phyloP scores from a whole-genome alignment of 805 yeast genomes.

The Tetrapisispora nanseiensis region DNA sequence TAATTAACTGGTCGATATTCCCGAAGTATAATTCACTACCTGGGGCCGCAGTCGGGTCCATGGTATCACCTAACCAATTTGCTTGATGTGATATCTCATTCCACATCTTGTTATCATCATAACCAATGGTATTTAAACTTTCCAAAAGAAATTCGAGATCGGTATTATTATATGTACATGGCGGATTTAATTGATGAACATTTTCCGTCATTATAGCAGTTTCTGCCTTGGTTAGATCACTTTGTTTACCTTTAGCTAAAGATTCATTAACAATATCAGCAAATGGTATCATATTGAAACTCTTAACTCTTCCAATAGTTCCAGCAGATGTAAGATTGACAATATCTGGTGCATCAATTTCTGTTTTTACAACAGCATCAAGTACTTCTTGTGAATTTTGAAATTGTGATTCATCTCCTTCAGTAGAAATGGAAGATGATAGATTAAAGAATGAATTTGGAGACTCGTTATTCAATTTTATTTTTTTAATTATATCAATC shows the following conservation, averaged over 20 bases:
- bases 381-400: background rate
- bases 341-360: background rate
- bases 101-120: conserved; percentile 47
- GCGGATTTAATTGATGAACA: conserved; percentile 21
- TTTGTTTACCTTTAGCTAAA: conserved; percentile 8
- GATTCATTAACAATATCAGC: conserved; percentile 14
- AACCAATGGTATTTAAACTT: conserved; percentile 26
- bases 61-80: conserved; percentile 51
- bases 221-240: conserved; percentile 9
- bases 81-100: conserved; percentile 70
- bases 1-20: conserved; percentile 3
- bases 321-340: conserved; percentile 2
- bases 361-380: background rate
- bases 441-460: background rate
- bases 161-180: conserved; percentile 27
- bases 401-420: background rate
- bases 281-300: conserved; percentile 10
- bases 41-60: conserved; percentile 23
- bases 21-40: conserved; percentile 20
- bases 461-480: background rate
- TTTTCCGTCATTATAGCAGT: conserved; percentile 17
- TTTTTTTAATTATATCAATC: background rate
- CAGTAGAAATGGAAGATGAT: background rate
- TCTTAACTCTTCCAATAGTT: conserved; percentile 11
- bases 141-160: conserved; percentile 29